Evolutionary conservation across 345 rosid species (phyloP).

Genomic region (Arabis hirsuta): DNA sequence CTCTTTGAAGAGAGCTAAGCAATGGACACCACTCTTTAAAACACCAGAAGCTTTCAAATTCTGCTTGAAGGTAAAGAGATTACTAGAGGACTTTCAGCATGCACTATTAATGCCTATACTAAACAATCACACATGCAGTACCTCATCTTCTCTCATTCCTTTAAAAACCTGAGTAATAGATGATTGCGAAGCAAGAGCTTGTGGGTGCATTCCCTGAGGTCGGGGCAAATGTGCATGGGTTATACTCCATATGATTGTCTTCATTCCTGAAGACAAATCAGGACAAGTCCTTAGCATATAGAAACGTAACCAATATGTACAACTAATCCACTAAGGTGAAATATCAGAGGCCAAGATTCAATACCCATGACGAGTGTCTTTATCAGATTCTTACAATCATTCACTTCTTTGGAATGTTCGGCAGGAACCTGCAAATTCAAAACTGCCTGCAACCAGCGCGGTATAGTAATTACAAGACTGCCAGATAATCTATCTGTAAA

Average conservation of each 20-base stretch:
- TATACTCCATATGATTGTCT: slow-evolving; percentile 96
- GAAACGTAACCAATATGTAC: slow-evolving; percentile 12
- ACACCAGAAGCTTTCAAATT: slow-evolving; percentile 97
- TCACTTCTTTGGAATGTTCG: slow-evolving; percentile 97
- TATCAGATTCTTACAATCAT: slow-evolving; percentile 89
- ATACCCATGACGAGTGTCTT: slow-evolving; percentile 99
- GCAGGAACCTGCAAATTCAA: slow-evolving; percentile 89
- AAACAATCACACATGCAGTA: slow-evolving; percentile 40
- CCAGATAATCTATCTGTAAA: slow-evolving; percentile 9
- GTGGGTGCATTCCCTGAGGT: slow-evolving; percentile 80
- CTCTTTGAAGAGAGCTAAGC: slow-evolving; percentile 94
- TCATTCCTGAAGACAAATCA: slow-evolving; percentile 73
- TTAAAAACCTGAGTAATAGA: slow-evolving; percentile 70
- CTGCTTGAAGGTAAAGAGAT: slow-evolving; percentile 52
- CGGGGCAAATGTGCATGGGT: slow-evolving; percentile 95
- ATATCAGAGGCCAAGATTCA: slow-evolving; percentile 38
- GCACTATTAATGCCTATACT: slow-evolving; percentile 20
- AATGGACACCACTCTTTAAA: slow-evolving; percentile 88
- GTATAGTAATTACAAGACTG: slow-evolving; percentile 11
- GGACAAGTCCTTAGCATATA: slow-evolving; percentile 23
- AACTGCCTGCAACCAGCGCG: slow-evolving; percentile 80
- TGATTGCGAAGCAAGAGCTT: slow-evolving; percentile 65
- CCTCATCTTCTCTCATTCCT: slow-evolving; percentile 99
- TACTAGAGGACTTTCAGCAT: slow-evolving; percentile 34
- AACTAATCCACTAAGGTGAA: slow-evolving; percentile 22